A percentile compares a stretch with the other conserved stretches of the same genome.
Conservation (phyloP, 495 filamentous ascomycete genomes). For the Friedmanniomyces endolithicus region DNA sequence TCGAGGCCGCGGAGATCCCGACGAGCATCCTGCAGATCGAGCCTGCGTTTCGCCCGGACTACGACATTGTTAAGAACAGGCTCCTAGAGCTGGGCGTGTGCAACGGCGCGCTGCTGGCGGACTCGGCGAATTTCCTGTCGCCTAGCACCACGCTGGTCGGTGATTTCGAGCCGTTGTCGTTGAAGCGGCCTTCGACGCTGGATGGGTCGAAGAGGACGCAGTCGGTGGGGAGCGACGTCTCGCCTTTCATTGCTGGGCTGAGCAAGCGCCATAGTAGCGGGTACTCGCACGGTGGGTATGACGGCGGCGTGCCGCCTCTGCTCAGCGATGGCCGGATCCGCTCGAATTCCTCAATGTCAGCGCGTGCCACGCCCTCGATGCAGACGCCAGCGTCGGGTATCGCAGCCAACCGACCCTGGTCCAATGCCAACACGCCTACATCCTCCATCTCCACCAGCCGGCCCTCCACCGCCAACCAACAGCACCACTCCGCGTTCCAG, state of each 20-base stretch:
- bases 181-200: constrained; percentile 25
- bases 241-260: constrained; percentile 10
- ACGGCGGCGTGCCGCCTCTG: not conserved
- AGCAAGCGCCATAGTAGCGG: constrained; percentile 7
- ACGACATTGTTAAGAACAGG: constrained; percentile 45
- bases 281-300: not conserved
- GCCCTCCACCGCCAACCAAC: constrained; percentile 13
- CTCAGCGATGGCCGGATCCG: constrained; percentile 4
- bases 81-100: constrained; percentile 42
- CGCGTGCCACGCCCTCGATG: not conserved
- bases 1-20: constrained; percentile 53
- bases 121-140: constrained; percentile 43
- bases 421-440: constrained; percentile 1
- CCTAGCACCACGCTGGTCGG: constrained; percentile 33
- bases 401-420: constrained; percentile 9
- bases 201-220: constrained; percentile 23
- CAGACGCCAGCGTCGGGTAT: constrained; percentile 4
- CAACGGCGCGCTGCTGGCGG: constrained; percentile 45
- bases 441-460: constrained; percentile 14
- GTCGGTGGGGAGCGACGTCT: constrained; percentile 27
- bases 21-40: constrained; percentile 50
- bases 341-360: constrained; percentile 14
- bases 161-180: constrained; percentile 23
- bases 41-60: constrained; percentile 54
- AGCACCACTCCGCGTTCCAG: not conserved